phyloP scores from a whole-genome alignment of 306 rosid genomes.

The Cucurbita argyrosperma region DNA sequence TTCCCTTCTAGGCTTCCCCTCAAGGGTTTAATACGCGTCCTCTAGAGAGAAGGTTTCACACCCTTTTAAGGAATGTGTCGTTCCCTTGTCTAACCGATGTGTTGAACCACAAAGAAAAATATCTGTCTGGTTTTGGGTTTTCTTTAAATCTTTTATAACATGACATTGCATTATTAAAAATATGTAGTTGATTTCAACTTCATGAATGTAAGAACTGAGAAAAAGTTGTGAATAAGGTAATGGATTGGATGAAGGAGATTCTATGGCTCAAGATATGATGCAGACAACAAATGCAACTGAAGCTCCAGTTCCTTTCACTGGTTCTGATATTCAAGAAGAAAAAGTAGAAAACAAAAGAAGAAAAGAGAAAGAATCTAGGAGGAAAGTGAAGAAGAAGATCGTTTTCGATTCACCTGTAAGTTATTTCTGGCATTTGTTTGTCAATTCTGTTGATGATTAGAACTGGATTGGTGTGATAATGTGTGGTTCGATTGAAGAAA shows the following conservation, averaged over 20 bases:
- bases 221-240: background rate
- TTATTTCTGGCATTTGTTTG: background rate
- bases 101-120: background rate
- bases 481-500: background rate
- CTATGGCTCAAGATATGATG: background rate
- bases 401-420: conserved; percentile 14
- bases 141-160: background rate
- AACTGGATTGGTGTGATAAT: background rate
- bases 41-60: too few relatives aligned
- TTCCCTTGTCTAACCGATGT: too few relatives aligned
- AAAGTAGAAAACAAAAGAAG: conserved; percentile 7
- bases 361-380: background rate
- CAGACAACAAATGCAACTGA: background rate
- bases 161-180: background rate
- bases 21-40: too few relatives aligned
- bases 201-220: background rate
- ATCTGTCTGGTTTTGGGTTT: background rate
- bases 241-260: background rate
- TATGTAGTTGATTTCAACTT: background rate
- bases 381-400: conserved; percentile 9
- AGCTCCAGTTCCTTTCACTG: background rate
- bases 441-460: background rate
- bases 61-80: too few relatives aligned
- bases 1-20: too few relatives aligned
- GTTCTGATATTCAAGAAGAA: background rate